Conservation (phyloP, 2,329 filamentous ascomycete species). For the Coniella lustricola region DNA sequence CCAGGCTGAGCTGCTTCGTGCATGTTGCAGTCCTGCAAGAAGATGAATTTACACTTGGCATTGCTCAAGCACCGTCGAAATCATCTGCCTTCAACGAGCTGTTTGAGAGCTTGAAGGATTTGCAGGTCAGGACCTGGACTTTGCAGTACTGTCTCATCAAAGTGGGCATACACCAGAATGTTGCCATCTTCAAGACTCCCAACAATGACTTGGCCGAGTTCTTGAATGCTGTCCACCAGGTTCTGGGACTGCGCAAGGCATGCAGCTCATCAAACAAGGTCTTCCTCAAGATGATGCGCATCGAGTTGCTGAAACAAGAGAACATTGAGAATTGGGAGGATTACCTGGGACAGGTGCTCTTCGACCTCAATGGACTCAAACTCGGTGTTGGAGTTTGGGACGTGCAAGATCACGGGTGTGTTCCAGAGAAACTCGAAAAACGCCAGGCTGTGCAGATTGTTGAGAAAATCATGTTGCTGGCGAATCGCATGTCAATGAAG, state of each 20-base stretch:
- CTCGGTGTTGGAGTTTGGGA: constrained; percentile 61
- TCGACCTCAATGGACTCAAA: constrained; percentile 75
- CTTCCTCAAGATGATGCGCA: constrained; percentile 82
- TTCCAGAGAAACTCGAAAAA: constrained; percentile 69
- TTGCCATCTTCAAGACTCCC: constrained; percentile 55
- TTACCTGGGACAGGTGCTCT: constrained; percentile 79
- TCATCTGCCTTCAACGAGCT: constrained; percentile 50
- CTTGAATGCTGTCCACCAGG: constrained; percentile 74
- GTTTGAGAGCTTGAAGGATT: constrained; percentile 70
- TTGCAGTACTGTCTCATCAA: constrained; percentile 76
- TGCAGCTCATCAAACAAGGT: constrained; percentile 82
- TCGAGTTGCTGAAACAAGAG: constrained; percentile 71
- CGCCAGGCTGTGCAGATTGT: constrained; percentile 74
- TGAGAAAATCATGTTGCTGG: constrained; percentile 75
- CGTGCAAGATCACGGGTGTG: constrained; percentile 72
- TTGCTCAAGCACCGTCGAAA: constrained; percentile 53
- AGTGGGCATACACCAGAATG: constrained; percentile 63
- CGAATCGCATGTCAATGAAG: constrained; percentile 78
- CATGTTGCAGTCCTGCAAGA: constrained; percentile 77
- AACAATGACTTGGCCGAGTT: constrained; percentile 72
- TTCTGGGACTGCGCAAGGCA: constrained; percentile 73
- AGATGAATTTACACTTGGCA: constrained; percentile 75
- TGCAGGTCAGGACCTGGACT: constrained; percentile 83
- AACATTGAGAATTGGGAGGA: constrained; percentile 76
- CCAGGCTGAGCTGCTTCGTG: constrained; percentile 64